These are phyloP conservation scores for Vitis cinerea DNA, from an alignment of 164 flowering plant species.

Conservation along the genomic window DNA sequence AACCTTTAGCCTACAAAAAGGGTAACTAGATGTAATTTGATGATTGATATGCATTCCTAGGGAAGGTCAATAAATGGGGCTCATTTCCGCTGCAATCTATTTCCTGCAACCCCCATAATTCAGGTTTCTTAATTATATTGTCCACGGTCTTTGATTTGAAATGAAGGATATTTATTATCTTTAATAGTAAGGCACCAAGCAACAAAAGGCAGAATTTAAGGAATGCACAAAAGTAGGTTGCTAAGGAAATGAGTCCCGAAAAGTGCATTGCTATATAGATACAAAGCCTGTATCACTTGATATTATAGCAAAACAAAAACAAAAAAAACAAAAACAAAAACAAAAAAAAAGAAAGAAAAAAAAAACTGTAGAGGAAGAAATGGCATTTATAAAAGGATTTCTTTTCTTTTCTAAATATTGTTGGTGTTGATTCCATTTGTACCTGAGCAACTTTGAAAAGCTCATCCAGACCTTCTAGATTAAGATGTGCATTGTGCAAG, in stretches of 20 bases:
- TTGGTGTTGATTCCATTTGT: slow-evolving; percentile 8
- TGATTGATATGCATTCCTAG: neutral
- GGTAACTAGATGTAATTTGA: no score
- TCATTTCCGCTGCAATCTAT: neutral
- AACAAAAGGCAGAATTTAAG: neutral
- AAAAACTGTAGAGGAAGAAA: neutral
- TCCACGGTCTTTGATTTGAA: neutral
- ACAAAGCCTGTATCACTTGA: neutral
- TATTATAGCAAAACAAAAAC: neutral
- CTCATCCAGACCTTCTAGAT: slow-evolving; percentile 81
- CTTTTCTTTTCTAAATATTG: neutral
- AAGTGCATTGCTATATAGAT: neutral
- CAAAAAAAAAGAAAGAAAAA: no score
- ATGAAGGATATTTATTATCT: neutral
- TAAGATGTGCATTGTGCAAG: slow-evolving; percentile 94
- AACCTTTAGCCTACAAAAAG: no score
- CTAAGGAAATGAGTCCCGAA: neutral
- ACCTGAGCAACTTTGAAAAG: slow-evolving; percentile 99
- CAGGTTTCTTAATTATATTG: neutral
- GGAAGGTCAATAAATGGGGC: neutral
- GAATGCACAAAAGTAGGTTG: neutral
- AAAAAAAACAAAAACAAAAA: neutral
- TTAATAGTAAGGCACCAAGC: no score
- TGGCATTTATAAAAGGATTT: no score
- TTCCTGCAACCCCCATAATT: neutral